Percentiles rank a stretch among this genome's conserved stretches.
These are phyloP conservation scores for Truncatella angustata DNA, from an alignment of 2,329 filamentous ascomycete genomes.

Conservation along the genomic window DNA sequence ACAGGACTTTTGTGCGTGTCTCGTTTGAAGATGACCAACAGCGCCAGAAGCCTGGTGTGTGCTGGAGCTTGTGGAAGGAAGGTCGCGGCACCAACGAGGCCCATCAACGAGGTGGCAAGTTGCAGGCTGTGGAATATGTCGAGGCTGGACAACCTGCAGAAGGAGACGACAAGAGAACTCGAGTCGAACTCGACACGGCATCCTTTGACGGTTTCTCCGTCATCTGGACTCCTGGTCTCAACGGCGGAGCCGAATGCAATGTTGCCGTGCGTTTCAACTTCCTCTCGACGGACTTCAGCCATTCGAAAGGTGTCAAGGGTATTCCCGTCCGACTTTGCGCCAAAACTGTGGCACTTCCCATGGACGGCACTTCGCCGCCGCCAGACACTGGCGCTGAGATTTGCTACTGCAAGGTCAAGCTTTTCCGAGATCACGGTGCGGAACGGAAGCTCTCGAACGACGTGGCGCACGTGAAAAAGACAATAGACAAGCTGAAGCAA, in stretches of 20 bases:
- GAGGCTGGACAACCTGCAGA: slow-evolving; percentile 61
- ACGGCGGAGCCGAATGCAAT: slow-evolving; percentile 71
- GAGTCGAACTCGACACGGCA: slow-evolving; percentile 68
- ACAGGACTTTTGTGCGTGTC: slow-evolving; percentile 89
- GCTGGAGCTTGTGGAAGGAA: slow-evolving; percentile 93
- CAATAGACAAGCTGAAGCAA: slow-evolving; percentile 93
- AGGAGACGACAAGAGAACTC: slow-evolving; percentile 63
- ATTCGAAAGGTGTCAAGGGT: slow-evolving; percentile 97
- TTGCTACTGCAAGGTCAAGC: slow-evolving; percentile 94
- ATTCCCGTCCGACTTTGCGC: slow-evolving; percentile 91
- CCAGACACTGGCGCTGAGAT: slow-evolving; percentile 62
- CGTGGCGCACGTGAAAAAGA: slow-evolving; percentile 91
- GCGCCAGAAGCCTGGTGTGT: slow-evolving; percentile 74
- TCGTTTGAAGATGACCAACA: slow-evolving; percentile 98
- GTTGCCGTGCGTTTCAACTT: slow-evolving; percentile 97
- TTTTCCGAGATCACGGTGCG: slow-evolving; percentile 93
- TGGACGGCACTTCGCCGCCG: slow-evolving; percentile 47
- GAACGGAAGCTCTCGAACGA: slow-evolving; percentile 95
- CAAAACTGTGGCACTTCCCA: slow-evolving; percentile 72
- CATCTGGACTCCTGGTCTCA: slow-evolving; percentile 75
- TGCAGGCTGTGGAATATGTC: slow-evolving; percentile 94
- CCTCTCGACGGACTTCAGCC: slow-evolving; percentile 95
- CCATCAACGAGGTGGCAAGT: slow-evolving; percentile 85
- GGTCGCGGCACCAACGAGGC: slow-evolving; percentile 93
- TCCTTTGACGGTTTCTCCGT: slow-evolving; percentile 96